Evolutionary conservation across 169 alveolate species (phyloP).

Genomic region (Prorocentrum cordatum): DNA sequence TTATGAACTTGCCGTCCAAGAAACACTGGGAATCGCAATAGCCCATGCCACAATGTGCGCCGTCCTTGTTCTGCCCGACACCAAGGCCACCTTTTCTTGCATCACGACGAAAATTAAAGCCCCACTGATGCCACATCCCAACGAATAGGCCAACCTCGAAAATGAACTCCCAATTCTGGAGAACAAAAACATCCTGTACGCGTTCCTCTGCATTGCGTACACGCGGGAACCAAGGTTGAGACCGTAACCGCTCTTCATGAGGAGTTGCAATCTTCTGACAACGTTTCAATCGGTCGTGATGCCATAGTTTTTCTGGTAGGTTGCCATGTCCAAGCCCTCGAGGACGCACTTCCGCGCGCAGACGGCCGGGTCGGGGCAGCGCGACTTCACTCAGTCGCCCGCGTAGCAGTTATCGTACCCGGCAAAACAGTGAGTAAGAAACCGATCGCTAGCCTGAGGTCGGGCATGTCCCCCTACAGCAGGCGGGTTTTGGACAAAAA

Average conservation of each 20-base stretch:
- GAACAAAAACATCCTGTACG: neutral
- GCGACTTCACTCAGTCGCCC: too few relatives aligned
- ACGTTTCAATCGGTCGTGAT: too few relatives aligned
- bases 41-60: conserved; percentile 22
- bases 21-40: conserved; percentile 15
- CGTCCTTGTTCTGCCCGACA: neutral
- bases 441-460: too few relatives aligned
- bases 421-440: too few relatives aligned
- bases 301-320: too few relatives aligned
- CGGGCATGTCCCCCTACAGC: too few relatives aligned
- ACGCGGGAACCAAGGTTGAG: neutral
- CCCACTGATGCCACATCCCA: conserved; percentile 32
- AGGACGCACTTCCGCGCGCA: too few relatives aligned
- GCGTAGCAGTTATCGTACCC: too few relatives aligned
- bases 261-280: too few relatives aligned
- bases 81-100: conserved; percentile 30
- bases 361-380: too few relatives aligned
- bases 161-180: neutral
- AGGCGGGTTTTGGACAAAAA: too few relatives aligned
- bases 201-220: neutral
- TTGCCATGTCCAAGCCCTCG: too few relatives aligned
- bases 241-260: neutral
- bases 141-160: neutral
- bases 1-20: neutral
- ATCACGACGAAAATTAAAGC: conserved; percentile 10